Evolutionary conservation across 129 eudicot species (phyloP), one percentile per base, ranked within the genome.

Genomic region (Heracleum sosnowskyi): DNA sequence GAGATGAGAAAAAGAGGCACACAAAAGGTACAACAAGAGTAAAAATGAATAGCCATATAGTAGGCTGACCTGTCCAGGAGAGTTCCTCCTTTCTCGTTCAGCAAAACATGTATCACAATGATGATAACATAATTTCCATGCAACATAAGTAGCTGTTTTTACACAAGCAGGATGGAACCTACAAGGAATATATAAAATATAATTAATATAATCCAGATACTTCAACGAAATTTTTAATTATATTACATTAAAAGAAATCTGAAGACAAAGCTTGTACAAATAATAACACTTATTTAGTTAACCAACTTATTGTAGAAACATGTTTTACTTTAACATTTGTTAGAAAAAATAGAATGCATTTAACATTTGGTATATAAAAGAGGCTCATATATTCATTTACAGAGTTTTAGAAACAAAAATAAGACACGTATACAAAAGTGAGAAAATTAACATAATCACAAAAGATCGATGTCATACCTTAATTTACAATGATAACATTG

Each of bases 151-250:
- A 18, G 86, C 84, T 90, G 86, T 78, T 47, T 83, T 83, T 45
- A 85, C 79, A 84, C 97, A 91, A 71, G 87, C 81, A 44, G 91
- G 93, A 86, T 91, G 97, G 80, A 83, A 91, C 97, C 97, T 91
- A 22, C 62, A 51, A 51, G 11, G 11, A 51, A 5, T 11, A 22
- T 24, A 10, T 22, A 55, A 55, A 24, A 44, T 0, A 44, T 2
- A 2, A 44, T 12, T 44, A 44, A 44, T 16, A 11, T 1, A 44
- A 44, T 44, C 15, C 16, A 44, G 0, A 44, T 11, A 44, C 17
- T 44, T 44, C 16, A 1, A 44, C 16, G 8, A 44, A 42, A 44
- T 10, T 44, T 44, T 44, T 44, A 11, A 44, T 44, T 2, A 0
- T 11, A 11, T 15, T 44, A 44, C 17, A 44, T 11, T 44, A 44